Conservation (phyloP, 2,329 filamentous ascomycete species). For the Phialophora expanda region DNA sequence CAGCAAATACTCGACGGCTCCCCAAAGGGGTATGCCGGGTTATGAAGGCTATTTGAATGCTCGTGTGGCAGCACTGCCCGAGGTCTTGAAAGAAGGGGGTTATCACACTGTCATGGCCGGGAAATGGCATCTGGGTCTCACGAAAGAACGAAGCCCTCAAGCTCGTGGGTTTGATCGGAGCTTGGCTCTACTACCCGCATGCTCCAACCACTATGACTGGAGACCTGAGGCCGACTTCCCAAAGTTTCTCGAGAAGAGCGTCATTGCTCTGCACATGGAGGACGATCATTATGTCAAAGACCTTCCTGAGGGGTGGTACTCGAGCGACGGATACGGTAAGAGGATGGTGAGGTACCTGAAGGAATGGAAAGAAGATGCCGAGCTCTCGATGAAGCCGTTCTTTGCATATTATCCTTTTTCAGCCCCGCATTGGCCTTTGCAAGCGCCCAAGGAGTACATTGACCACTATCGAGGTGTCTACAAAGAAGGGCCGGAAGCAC, state of each 20-base stretch:
- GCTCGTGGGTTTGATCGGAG: constrained; percentile 64
- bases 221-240: constrained; percentile 52
- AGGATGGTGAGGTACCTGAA: constrained; percentile 59
- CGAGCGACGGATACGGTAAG: constrained; percentile 59
- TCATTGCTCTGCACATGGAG: constrained; percentile 54
- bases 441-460: constrained; percentile 55
- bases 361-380: constrained; percentile 52
- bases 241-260: constrained; percentile 49
- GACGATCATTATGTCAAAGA: constrained; percentile 53
- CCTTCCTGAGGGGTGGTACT: constrained; percentile 60
- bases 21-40: constrained; percentile 63
- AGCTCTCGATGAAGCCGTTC: constrained; percentile 51
- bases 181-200: constrained; percentile 66
- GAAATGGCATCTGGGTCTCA: constrained; percentile 68
- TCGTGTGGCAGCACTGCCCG: constrained; percentile 62
- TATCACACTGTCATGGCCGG: constrained; percentile 67
- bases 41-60: constrained; percentile 70
- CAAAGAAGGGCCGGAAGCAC: constrained; percentile 56
- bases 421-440: constrained; percentile 61
- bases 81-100: constrained; percentile 63
- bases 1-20: constrained; percentile 58
- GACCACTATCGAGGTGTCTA: constrained; percentile 57
- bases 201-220: constrained; percentile 63
- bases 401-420: constrained; percentile 58
- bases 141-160: constrained; percentile 61